Base-by-base conservation (phyloP, 1,139 yeast genomes). In the Pichiaceae sp. region DNA sequence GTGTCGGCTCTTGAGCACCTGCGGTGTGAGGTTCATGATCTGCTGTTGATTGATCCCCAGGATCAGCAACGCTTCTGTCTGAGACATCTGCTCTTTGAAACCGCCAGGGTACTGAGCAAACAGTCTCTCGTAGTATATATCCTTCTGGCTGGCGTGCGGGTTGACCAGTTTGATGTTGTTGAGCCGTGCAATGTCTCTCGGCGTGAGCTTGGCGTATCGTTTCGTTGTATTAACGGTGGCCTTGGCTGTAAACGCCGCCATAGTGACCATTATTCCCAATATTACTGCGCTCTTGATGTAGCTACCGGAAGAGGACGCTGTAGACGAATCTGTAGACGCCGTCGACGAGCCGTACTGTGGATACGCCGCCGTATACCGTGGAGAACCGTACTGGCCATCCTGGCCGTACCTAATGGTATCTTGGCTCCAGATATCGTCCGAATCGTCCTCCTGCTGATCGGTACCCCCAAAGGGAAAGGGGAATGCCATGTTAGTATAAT, bases 231-330 rank as follows among this genome's bases (percentile, higher is more conserved):
- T 46, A 1, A 75, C 36, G 2, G 74, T 64, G 1, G 79, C 69
- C 51, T 67, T 72, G 17, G 70, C 64, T 0, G 76, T 63, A 6
- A 78, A 49, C 0, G 82, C 83, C 0, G 62, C 64, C 0, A 70
- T 47, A 0, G 84, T 72, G 9, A 70, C 71, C 1, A 81, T 83
- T 7, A 75, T 38, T 3, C 83, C 84, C 7, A 74, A 45, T 17
- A 77, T 54, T 3, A 78, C 66, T 12, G 85, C 84, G 26, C 77
- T 24, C 41, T 38, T 36, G 12, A 25, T 12, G 28, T 25, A 25
- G 8, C 28, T 12, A 21, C 25, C 12, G 11, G 25, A 8, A 21
- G 11, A 12, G 25, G 25, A 8, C 25, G 25, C 25, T 12, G 25
- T 14, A 16, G 17, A 27, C 15, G 30, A 8, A n/a, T n/a, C n/a